These are phyloP conservation scores for Elongisporangium anandrum DNA, from an alignment of 352 stramenopile species.

Conservation along the genomic window DNA sequence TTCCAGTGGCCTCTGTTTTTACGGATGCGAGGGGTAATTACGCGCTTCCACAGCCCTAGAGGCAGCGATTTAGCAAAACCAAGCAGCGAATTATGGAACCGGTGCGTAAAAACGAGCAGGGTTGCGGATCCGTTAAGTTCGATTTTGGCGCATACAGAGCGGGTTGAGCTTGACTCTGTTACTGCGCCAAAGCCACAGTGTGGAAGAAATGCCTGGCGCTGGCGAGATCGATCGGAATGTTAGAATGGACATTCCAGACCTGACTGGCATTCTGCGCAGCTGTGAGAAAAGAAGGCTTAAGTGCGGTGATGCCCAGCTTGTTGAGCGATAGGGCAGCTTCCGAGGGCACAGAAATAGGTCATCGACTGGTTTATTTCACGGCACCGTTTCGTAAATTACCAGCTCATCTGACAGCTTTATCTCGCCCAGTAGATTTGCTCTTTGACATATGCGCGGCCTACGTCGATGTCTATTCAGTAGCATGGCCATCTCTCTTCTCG, in stretches of 20 bases:
- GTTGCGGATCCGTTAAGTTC: background rate
- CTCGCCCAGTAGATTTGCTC: no score
- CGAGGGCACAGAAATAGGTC: background rate
- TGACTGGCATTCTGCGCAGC: background rate
- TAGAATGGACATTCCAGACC: background rate
- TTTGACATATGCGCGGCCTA: no score
- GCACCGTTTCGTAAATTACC: background rate
- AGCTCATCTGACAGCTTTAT: background rate
- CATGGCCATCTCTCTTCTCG: no score
- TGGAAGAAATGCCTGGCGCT: background rate
- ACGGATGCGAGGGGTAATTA: slow-evolving; percentile 13
- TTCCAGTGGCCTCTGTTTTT: slow-evolving; percentile 6
- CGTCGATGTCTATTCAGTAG: no score
- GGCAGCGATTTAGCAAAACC: background rate
- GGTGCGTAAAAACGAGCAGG: background rate
- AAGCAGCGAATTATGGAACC: background rate
- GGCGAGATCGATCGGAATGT: background rate
- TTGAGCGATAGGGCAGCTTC: background rate
- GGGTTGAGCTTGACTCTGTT: background rate
- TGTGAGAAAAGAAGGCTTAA: background rate
- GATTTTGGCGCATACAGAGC: background rate
- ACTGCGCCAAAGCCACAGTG: background rate
- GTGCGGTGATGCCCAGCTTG: background rate
- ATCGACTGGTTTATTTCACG: background rate
- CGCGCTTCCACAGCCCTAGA: slow-evolving; percentile 2